Evolutionary conservation across 306 rosid species (phyloP), one percentile per base, ranked within the genome.

Genomic region (Chamaecrista fasciculata): DNA sequence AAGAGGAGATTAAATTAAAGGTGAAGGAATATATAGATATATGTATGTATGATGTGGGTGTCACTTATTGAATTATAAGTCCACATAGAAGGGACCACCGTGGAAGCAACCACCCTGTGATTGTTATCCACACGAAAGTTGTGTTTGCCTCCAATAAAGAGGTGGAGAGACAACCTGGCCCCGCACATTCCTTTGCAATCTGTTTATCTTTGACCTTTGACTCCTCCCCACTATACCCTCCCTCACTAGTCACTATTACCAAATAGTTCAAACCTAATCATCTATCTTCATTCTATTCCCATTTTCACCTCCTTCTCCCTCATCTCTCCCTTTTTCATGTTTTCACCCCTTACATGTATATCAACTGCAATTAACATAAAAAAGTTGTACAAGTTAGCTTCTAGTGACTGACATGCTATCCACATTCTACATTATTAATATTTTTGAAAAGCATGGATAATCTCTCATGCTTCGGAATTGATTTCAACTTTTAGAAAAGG

Each of bases 121-220:
- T 67, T 80, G 84, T 84, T 83, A 85, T 86, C 92, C 89, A 83
- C 91, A 73, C 57, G 67, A 76, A 57, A 74, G 60, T 62, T 50
- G 72, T 70, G 39, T 79, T 77, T 57, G 47, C 31, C 80, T 40
- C 66, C 76, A 64, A 70, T 77, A 81, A 81, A 82, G 85, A 72
- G 78, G 79, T 69, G 61, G 82, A 63, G 62, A 43, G 86, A 83
- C 96, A 90, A 71, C 86, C 87, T 82, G 95, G 98, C 80, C 95
- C 90, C 92, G 67, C 91, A 78, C 78, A 58, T 86, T 75, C 85
- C 76, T 74, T 55, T 74, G n/a, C 77, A 59, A 71, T 73, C 86
- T 79, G 71, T 76, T 79, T 76, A 69, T 82, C 88, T 83, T 89
- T 86, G 98, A 92, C 96, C 96, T 50, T 86, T 90, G 98, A 92